Base-by-base conservation (phyloP, 768 basidiomycete species). In the Termitomyces sp. region DNA sequence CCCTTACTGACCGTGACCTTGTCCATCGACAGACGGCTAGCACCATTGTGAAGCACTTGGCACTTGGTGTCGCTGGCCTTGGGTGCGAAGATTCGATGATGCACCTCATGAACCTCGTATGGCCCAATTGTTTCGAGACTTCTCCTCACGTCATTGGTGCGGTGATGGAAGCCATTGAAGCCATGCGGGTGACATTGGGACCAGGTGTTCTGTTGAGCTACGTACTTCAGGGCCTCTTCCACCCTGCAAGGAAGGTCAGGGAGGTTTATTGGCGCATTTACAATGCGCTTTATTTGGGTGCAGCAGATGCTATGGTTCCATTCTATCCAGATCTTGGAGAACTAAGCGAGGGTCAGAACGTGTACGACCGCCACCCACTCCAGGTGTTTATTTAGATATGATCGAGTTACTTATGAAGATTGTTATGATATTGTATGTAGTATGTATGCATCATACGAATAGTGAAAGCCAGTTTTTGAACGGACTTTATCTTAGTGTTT, bases 91-190 rank as follows among this genome's bases (percentile, higher is more conserved):
- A 99, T 74, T 96, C 96, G 13, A 92, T 98, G 86, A 82, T 94
- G 55, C 97, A 99, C 69, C 75, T 98, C 51, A 93, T 98, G 88
- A 99, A 99, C 71, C 84, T 99, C 30, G 91, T 98, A 14, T 98
- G 95, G 95, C 97, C 97, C 1, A 98, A 98, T 70, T 95, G 95
- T 73, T 98, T 98, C 72, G 96, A 98, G 77, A 96, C 95, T 1
- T 93, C 90, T 14, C 97, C 97, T 5, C 97, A 99, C 75, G 95
- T 99, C 61, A 98, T 98, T 62, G 94, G 93, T 35, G 93, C 95
- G 5, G 93, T 98, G 46, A 95, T 98, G 93, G 97, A 98, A 51
- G 97, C 97, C 0, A 82, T 99, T 66, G 97, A 98, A 74, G 92
- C 93, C 1, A 98, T 98, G 95, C 83, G 95, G 26, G 91, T 98